Conservation (phyloP, 495 filamentous ascomycete species). For the Podospora pseudopauciseta region DNA sequence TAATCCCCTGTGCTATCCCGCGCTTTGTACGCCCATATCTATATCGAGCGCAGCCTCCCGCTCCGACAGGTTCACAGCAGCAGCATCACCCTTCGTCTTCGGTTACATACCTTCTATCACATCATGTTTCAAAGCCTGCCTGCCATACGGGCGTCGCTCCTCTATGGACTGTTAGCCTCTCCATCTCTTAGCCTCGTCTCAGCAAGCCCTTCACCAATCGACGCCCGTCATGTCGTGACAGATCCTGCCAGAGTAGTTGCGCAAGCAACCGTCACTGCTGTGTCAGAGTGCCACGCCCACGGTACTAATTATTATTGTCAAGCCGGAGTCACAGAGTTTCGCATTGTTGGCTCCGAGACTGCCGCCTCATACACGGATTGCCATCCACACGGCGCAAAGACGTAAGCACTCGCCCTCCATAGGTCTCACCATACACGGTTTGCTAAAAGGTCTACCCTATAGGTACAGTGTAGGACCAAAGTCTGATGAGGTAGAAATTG, state of each 20-base stretch:
- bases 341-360: slow-evolving; percentile 16
- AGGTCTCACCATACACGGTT: neutral
- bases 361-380: slow-evolving; percentile 19
- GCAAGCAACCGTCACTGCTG: slow-evolving; percentile 19
- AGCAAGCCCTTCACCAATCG: slow-evolving; percentile 7
- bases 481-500: slow-evolving; percentile 14
- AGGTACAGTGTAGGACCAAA: slow-evolving; percentile 14
- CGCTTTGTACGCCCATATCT: slow-evolving; percentile 1
- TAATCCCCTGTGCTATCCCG: neutral
- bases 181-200: slow-evolving; percentile 6
- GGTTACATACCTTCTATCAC: neutral
- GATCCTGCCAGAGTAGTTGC: slow-evolving; percentile 1
- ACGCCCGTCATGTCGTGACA: slow-evolving; percentile 17
- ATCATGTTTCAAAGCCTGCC: slow-evolving; percentile 17
- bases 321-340: slow-evolving; percentile 18
- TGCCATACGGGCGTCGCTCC: slow-evolving; percentile 12
- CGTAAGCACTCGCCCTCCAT: slow-evolving; percentile 1
- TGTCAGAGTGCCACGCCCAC: slow-evolving; percentile 21
- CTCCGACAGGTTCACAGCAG: neutral
- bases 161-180: slow-evolving; percentile 20
- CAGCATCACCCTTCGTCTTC: neutral
- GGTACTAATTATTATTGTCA: slow-evolving; percentile 16
- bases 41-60: slow-evolving; percentile 6
- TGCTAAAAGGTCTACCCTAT: neutral
- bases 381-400: slow-evolving; percentile 14